Evolutionary conservation across 257 asterid species (phyloP).

Genomic region (Nicotiana noctiflora): DNA sequence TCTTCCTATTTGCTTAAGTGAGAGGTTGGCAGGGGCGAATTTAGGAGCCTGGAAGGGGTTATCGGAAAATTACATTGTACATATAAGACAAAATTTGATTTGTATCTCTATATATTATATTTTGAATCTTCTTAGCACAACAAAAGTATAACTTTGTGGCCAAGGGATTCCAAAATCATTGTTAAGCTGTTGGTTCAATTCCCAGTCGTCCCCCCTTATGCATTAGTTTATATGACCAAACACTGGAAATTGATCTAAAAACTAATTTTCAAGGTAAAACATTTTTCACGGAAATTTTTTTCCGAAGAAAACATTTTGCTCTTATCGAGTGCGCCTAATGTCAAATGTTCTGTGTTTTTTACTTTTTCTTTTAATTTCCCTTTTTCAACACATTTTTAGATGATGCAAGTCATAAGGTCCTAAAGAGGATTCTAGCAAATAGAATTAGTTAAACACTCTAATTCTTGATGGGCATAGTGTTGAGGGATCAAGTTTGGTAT

Average conservation of each 20-base stretch:
- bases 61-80: too few relatives aligned
- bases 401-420: not conserved
- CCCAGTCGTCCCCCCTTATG: not conserved
- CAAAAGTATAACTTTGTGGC: too few relatives aligned
- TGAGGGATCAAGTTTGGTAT: too few relatives aligned
- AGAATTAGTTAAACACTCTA: not conserved
- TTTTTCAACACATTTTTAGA: not conserved
- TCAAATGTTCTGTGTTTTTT: not conserved
- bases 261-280: not conserved
- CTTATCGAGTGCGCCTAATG: not conserved
- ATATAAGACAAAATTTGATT: too few relatives aligned
- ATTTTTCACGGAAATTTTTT: not conserved
- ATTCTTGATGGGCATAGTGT: not conserved
- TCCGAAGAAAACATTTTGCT: not conserved
- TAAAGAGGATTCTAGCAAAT: not conserved
- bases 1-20: too few relatives aligned
- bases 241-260: not conserved
- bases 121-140: too few relatives aligned
- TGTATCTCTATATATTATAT: too few relatives aligned
- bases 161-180: too few relatives aligned
- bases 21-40: too few relatives aligned
- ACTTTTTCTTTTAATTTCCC: not conserved
- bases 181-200: too few relatives aligned
- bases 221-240: not conserved
- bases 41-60: too few relatives aligned